Evolutionary conservation across 2,329 filamentous ascomycete species (phyloP).

Genomic region (Lachnellula hyalina): DNA sequence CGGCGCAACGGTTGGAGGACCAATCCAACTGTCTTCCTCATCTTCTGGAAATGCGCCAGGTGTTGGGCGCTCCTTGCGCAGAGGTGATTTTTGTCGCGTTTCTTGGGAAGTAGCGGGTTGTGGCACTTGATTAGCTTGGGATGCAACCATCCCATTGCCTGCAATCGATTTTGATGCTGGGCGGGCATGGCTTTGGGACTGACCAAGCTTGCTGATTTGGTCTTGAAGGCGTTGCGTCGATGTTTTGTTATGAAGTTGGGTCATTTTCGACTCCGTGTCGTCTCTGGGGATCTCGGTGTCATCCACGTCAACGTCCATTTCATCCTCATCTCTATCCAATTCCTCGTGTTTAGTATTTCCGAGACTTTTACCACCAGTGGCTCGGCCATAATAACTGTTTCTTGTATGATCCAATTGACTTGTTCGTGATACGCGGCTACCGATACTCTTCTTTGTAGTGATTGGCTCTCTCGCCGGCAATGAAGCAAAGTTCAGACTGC

Average conservation of each 20-base stretch:
- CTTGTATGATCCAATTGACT: slow-evolving; percentile 73
- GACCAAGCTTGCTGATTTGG: slow-evolving; percentile 72
- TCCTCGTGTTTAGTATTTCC: slow-evolving; percentile 42
- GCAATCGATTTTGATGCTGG: slow-evolving; percentile 31
- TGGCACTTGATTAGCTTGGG: slow-evolving; percentile 17
- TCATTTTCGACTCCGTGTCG: slow-evolving; percentile 42
- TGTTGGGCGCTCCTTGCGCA: slow-evolving; percentile 24
- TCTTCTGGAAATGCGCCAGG: slow-evolving; percentile 58
- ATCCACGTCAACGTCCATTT: slow-evolving; percentile 33
- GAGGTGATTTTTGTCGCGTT: slow-evolving; percentile 10
- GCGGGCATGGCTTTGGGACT: slow-evolving; percentile 38
- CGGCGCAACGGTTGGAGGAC: slow-evolving; percentile 38
- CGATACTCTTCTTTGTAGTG: slow-evolving; percentile 77
- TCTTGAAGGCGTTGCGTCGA: slow-evolving; percentile 93
- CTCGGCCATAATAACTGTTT: slow-evolving; percentile 67
- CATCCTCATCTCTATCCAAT: slow-evolving; percentile 51
- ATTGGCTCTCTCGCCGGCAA: slow-evolving; percentile 87
- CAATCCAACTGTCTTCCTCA: slow-evolving; percentile 58
- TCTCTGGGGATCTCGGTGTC: slow-evolving; percentile 29
- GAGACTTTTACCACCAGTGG: slow-evolving; percentile 68
- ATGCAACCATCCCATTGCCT: slow-evolving; percentile 13
- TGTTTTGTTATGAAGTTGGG: slow-evolving; percentile 69
- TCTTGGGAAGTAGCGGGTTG: slow-evolving; percentile 15
- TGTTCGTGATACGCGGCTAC: slow-evolving; percentile 63
- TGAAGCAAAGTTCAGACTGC: slow-evolving; percentile 90